Evolutionary conservation across 1,284 basidiomycete genomes (phyloP).

Genomic region (Stereum hirsutum): DNA sequence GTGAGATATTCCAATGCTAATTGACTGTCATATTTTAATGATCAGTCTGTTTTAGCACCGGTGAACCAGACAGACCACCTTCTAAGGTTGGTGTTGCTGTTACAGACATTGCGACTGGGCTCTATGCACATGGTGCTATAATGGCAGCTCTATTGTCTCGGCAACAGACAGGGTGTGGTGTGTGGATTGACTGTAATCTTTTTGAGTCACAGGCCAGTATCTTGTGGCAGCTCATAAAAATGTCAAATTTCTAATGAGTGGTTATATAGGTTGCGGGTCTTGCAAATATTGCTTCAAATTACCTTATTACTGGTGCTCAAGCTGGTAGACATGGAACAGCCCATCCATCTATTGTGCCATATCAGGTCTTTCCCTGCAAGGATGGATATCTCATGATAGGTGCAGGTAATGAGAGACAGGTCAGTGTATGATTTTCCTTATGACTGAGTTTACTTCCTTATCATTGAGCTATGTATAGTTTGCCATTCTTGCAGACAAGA

Average conservation of each 20-base stretch:
- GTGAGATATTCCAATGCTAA: slow-evolving; percentile 29
- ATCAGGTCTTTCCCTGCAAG: slow-evolving; percentile 85
- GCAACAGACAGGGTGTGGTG: slow-evolving; percentile 78
- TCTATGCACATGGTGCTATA: slow-evolving; percentile 92
- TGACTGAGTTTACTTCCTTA: slow-evolving; percentile 4
- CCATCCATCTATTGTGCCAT: slow-evolving; percentile 88
- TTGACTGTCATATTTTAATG: slow-evolving; percentile 2
- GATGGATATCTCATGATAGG: slow-evolving; percentile 93
- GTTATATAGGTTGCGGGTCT: slow-evolving; percentile 77
- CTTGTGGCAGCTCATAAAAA: slow-evolving; percentile 1
- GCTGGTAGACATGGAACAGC: slow-evolving; percentile 86
- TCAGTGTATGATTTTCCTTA: slow-evolving; percentile 20
- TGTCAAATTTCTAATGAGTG: background rate
- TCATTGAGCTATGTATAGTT: slow-evolving; percentile 40
- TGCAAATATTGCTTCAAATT: slow-evolving; percentile 91
- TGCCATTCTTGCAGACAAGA: slow-evolving; percentile 46
- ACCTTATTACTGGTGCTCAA: slow-evolving; percentile 82
- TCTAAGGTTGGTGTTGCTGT: slow-evolving; percentile 89
- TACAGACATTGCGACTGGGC: slow-evolving; percentile 86
- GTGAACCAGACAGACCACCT: slow-evolving; percentile 81
- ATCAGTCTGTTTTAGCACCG: slow-evolving; percentile 34
- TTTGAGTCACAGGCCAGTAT: slow-evolving; percentile 72
- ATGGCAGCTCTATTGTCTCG: slow-evolving; percentile 85
- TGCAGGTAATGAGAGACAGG: slow-evolving; percentile 87
- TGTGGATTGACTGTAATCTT: slow-evolving; percentile 86